Evolutionary conservation across 2,329 filamentous ascomycete species (phyloP), one percentile per base, ranked within the genome.

Genomic region (Ramularia endophylla): DNA sequence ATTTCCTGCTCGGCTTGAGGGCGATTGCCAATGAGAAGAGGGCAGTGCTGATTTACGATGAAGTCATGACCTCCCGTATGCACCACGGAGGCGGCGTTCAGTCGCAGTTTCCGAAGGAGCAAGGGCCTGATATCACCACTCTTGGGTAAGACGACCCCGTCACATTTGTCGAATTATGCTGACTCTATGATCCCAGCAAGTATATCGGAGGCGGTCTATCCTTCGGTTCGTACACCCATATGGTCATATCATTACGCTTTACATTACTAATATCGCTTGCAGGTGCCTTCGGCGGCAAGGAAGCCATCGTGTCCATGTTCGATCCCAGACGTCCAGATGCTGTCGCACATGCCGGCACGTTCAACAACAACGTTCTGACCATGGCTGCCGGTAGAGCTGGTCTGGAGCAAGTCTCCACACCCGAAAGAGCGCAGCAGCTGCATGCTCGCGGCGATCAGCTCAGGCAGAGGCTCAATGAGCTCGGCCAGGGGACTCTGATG

Each of bases 51-150:
- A 78, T 87, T 27, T 65, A 84, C 11, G 83, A 87, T 56, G 83
- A 87, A 61, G 81, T 86, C 5, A 81, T 84, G 73, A 84, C 81
- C 0, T 81, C 76, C 3, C 70, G 81, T 2, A 61, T 84, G 19
- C 61, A 67, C 13, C 65, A 65, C 2, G 63, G 68, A 5, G 80
- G 81, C 11, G 53, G 53, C 3, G 42, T 55, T 5, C 53, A 55
- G n/a, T n/a, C n/a, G n/a, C n/a, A n/a, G n/a, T n/a, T n/a, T n/a
- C n/a, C n/a, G n/a, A n/a, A n/a, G n/a, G n/a, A n/a, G n/a, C n/a
- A n/a, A n/a, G n/a, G n/a, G n/a, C n/a, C n/a, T n/a, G 0, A 85
- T 53, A 57, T 85, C 38, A 78, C 73, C 32, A 80, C 78, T 0
- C 60, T 84, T 29, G 81, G n/a, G n/a, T n/a, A n/a, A n/a, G n/a